Base-by-base conservation (phyloP, 1,139 yeast genomes). In the Protomyces lactucae-debilis region DNA sequence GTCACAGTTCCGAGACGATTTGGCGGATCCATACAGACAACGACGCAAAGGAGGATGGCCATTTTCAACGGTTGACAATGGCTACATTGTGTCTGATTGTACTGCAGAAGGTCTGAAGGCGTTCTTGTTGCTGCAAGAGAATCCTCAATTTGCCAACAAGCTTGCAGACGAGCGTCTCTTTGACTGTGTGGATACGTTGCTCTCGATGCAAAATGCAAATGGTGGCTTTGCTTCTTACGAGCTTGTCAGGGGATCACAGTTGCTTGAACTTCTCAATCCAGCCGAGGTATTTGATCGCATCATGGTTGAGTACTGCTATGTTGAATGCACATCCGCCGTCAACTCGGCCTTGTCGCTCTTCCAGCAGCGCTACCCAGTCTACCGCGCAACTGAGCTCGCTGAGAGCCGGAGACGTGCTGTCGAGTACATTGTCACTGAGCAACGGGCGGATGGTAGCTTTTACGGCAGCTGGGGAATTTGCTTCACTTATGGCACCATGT, bases 391-490 rank as follows among this genome's bases (percentile, higher is more conserved):
- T 8, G 90, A 88, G 57, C 85, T 95, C 53, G 78, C 81, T 60
- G 72, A 77, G 43, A 85, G 97, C 0, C 87, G 95, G 56, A 79
- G 82, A 3, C 81, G 84, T 65, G 98, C 97, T 0, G 80, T 89
- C 16, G 76, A 81, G 2, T 95, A 86, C 71, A 89, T 95, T 57
- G 82, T 82, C 61, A 74, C 78, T 3, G 82, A 82, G 1, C 99
- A 95, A 75, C 78, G 80, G 55, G 72, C 74, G 0, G 97, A 93
- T 74, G 99, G 99, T 0, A 86, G 96, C 9, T 95, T 99, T 98
- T 95, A 92, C 74, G 99, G 99, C 0, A 86, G 92, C 53, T 95
- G 99, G 99, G 99, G 99, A 53, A 87, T 95, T 10, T 95, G 99
- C 73, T 91, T 82, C 73, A 89, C 97, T 0, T 95, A 95, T 76